These are phyloP conservation scores for Nelumbo lutea DNA, from an alignment of 164 flowering plant genomes.

Conservation along the genomic window DNA sequence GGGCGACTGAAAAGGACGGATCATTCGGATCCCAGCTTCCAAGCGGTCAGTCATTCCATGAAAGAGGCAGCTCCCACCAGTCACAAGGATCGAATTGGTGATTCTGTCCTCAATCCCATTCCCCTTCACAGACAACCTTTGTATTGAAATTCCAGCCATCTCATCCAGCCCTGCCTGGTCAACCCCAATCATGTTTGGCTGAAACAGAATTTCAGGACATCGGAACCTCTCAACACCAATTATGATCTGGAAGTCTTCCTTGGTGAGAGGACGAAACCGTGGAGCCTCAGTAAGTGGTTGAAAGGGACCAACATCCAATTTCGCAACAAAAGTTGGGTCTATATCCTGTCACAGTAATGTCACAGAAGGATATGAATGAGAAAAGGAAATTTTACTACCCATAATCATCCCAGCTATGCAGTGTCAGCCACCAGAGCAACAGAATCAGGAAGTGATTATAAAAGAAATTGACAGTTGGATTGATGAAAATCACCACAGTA, in stretches of 20 bases:
- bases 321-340: constrained; percentile 74
- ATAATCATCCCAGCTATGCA: not conserved
- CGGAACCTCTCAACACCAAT: constrained; percentile 95
- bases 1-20: constrained; percentile 73
- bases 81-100: constrained; percentile 67
- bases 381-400: too few relatives aligned
- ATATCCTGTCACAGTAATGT: constrained; percentile 50
- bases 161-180: constrained; percentile 95
- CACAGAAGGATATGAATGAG: not conserved
- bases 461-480: not conserved
- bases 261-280: constrained; percentile 61
- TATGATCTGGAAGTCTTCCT: constrained; percentile 82
- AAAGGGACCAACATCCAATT: constrained; percentile 35
- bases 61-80: constrained; percentile 78
- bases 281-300: constrained; percentile 53
- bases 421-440: not conserved
- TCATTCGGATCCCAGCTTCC: constrained; percentile 82
- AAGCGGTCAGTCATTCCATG: constrained; percentile 79
- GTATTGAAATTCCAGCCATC: constrained; percentile 78
- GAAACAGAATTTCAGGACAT: constrained; percentile 88
- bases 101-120: constrained; percentile 44
- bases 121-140: constrained; percentile 45
- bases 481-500: not conserved
- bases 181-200: constrained; percentile 75
- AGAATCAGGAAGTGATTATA: not conserved